These are phyloP conservation scores for Lipomyces japonicus DNA, from an alignment of 805 yeast species.

Conservation along the genomic window DNA sequence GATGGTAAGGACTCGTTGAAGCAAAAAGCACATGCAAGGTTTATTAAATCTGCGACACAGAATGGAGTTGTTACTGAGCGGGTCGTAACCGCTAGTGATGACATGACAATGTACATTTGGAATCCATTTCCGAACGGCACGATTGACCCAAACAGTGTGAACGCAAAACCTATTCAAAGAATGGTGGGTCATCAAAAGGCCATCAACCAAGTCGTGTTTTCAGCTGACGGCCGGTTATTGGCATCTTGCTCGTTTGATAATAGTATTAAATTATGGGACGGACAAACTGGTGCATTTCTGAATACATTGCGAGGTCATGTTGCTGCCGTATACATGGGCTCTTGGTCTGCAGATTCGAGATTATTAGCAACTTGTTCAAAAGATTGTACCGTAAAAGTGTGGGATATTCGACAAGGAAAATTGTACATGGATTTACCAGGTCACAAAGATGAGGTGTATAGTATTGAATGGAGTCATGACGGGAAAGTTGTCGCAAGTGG, in stretches of 20 bases:
- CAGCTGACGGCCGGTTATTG: slow-evolving; percentile 89
- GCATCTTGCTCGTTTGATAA: slow-evolving; percentile 95
- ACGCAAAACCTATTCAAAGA: slow-evolving; percentile 79
- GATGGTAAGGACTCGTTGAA: slow-evolving; percentile 38
- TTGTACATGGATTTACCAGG: slow-evolving; percentile 90
- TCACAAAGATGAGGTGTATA: slow-evolving; percentile 90
- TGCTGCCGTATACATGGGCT: slow-evolving; percentile 94
- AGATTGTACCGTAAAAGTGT: slow-evolving; percentile 91
- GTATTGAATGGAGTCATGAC: slow-evolving; percentile 97
- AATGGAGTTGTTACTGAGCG: slow-evolving; percentile 61
- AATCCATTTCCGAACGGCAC: slow-evolving; percentile 54
- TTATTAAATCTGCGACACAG: slow-evolving; percentile 59
- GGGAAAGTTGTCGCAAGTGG: slow-evolving; percentile 95
- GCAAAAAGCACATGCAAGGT: slow-evolving; percentile 58
- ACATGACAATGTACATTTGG: slow-evolving; percentile 97
- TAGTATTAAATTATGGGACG: slow-evolving; percentile 95
- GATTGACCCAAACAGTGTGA: slow-evolving; percentile 37
- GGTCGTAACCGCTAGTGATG: slow-evolving; percentile 92
- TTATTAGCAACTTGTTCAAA: slow-evolving; percentile 89
- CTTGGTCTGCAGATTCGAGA: slow-evolving; percentile 96
- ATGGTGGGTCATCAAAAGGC: slow-evolving; percentile 98
- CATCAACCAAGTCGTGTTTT: slow-evolving; percentile 91
- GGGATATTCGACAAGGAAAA: slow-evolving; percentile 89
- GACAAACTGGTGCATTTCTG: slow-evolving; percentile 81
- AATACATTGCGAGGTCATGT: slow-evolving; percentile 95